These are phyloP conservation scores for Colletotrichum siamense DNA, from an alignment of 2,329 filamentous ascomycete species.

Conservation along the genomic window DNA sequence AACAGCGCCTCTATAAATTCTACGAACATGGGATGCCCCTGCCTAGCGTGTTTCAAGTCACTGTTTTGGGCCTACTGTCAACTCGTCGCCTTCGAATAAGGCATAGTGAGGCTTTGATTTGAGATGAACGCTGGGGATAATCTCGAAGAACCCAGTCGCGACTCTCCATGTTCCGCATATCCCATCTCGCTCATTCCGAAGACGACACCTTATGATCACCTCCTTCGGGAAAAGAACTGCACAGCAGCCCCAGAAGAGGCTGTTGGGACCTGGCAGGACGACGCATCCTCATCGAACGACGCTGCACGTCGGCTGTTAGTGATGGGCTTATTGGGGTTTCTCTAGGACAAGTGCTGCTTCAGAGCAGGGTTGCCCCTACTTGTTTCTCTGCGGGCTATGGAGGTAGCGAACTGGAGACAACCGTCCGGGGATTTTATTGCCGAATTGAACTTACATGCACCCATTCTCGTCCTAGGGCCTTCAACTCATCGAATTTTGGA, in stretches of 20 bases:
- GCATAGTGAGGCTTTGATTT: constrained; percentile 23
- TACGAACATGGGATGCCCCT: constrained; percentile 3
- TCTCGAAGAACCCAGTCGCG: constrained; percentile 20
- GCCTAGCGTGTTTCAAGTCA: constrained; percentile 25
- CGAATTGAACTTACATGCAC: background rate
- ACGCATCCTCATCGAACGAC: constrained; percentile 15
- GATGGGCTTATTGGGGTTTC: constrained; percentile 3
- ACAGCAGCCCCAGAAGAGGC: constrained; percentile 1
- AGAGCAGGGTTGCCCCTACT: constrained; percentile 3
- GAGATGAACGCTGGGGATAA: constrained; percentile 24
- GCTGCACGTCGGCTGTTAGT: background rate
- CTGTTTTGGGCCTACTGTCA: constrained; percentile 16
- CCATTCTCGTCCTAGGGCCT: background rate
- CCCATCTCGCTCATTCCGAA: constrained; percentile 23
- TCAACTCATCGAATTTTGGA: background rate
- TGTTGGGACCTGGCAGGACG: background rate
- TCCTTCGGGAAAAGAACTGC: constrained; percentile 18
- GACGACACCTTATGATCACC: constrained; percentile 17
- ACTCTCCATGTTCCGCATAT: constrained; percentile 21
- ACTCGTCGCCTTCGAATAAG: background rate
- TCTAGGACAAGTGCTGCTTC: background rate
- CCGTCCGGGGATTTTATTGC: constrained; percentile 16
- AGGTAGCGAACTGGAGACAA: constrained; percentile 4
- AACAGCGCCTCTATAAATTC: constrained; percentile 13
- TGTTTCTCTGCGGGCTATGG: background rate